Evolutionary conservation across 2,329 filamentous ascomycete genomes (phyloP).

Genomic region (Didymella sp.): DNA sequence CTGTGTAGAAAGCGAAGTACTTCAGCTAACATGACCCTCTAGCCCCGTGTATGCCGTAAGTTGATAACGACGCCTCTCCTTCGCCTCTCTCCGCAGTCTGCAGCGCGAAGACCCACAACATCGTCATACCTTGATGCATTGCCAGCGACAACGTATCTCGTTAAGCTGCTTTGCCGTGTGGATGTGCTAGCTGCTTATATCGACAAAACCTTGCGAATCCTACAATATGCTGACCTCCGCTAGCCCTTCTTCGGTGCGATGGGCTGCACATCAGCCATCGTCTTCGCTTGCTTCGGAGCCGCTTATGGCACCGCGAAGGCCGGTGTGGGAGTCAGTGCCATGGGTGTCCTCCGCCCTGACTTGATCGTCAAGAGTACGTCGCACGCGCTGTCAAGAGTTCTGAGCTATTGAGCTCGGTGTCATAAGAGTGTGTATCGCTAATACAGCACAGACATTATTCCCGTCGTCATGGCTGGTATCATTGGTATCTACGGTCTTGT

Average conservation of each 20-base stretch:
- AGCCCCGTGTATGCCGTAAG: constrained; percentile 99
- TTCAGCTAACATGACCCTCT: constrained; percentile 42
- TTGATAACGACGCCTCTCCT: constrained; percentile 50
- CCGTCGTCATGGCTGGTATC: constrained; percentile 99
- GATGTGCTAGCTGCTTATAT: no score
- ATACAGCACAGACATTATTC: constrained; percentile 81
- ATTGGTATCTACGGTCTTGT: constrained; percentile 86
- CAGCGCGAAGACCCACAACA: constrained; percentile 24
- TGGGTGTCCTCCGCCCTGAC: constrained; percentile 97
- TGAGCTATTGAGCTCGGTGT: background rate
- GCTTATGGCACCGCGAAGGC: constrained; percentile 99
- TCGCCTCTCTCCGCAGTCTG: constrained; percentile 34
- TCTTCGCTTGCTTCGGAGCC: constrained; percentile 95
- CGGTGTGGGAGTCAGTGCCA: constrained; percentile 96
- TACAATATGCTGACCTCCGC: constrained; percentile 32
- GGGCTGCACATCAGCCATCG: constrained; percentile 93
- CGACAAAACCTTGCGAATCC: no score
- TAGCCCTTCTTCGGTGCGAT: constrained; percentile 96
- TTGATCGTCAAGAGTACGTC: constrained; percentile 98
- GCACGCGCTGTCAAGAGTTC: background rate
- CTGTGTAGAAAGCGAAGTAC: constrained; percentile 16
- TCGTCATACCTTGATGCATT: constrained; percentile 21
- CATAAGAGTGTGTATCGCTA: constrained; percentile 8
- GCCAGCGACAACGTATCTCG: constrained; percentile 4
- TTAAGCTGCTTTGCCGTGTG: no score